Evolutionary conservation across 345 rosid species (phyloP).

Genomic region (Lumnitzera littorea): DNA sequence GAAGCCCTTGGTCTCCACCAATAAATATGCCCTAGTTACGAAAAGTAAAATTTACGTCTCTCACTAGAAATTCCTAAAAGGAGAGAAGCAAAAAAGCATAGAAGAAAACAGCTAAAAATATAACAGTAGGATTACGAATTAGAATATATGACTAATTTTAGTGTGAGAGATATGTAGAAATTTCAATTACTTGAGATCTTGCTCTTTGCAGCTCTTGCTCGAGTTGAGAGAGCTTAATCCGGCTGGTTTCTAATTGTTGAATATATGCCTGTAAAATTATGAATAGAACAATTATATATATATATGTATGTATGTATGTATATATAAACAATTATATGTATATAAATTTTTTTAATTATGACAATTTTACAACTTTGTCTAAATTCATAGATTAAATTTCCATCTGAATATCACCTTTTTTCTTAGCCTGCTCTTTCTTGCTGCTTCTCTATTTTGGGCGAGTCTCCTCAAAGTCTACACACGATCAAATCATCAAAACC

Average conservation of each 20-base stretch:
- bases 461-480: slow-evolving; percentile 41
- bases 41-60: no score
- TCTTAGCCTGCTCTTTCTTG: slow-evolving; percentile 47
- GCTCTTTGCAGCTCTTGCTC: slow-evolving; percentile 95
- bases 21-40: slow-evolving; percentile 56
- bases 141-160: no score
- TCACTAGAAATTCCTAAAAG: no score
- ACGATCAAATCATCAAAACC: not conserved
- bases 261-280: slow-evolving; percentile 71
- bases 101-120: no score
- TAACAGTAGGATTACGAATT: no score
- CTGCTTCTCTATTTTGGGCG: slow-evolving; percentile 58
- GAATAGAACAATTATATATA: slow-evolving; percentile 1
- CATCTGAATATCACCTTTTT: slow-evolving; percentile 24
- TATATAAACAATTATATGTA: not conserved
- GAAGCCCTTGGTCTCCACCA: slow-evolving; percentile 67
- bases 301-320: not conserved
- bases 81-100: no score
- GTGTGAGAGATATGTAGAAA: not conserved
- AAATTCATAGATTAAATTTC: no score
- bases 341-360: not conserved
- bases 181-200: slow-evolving; percentile 58
- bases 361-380: not conserved
- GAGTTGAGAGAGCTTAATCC: slow-evolving; percentile 84
- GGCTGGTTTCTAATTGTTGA: slow-evolving; percentile 91